Percentiles rank a stretch among this genome's conserved stretches.
Conservation (phyloP, 768 basidiomycete genomes). For the Mycena amicta region DNA sequence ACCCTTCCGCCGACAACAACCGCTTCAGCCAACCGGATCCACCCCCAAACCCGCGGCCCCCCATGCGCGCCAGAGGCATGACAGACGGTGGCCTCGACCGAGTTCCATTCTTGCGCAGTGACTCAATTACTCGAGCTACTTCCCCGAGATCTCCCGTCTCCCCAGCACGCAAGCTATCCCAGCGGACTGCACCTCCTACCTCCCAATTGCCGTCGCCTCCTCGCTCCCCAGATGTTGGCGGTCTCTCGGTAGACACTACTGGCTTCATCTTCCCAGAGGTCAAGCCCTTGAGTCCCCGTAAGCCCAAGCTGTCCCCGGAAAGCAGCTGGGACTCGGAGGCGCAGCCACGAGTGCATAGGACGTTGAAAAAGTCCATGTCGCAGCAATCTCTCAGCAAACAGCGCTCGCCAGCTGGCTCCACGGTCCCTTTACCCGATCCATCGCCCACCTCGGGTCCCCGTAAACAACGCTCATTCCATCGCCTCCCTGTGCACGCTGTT, state of each 20-base stretch:
- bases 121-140: slow-evolving; percentile 16
- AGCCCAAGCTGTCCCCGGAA: slow-evolving; percentile 7
- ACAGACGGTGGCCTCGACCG: slow-evolving; percentile 43
- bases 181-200: slow-evolving; percentile 52
- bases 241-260: too few relatives aligned
- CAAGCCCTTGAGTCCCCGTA: slow-evolving; percentile 10
- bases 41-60: slow-evolving; percentile 36
- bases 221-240: slow-evolving; percentile 23
- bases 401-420: slow-evolving; percentile 32
- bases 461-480: slow-evolving; percentile 70
- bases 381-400: slow-evolving; percentile 54
- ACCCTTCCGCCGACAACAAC: slow-evolving; percentile 27
- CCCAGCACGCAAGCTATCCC: slow-evolving; percentile 46
- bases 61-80: slow-evolving; percentile 50
- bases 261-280: slow-evolving; percentile 41
- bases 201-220: slow-evolving; percentile 52
- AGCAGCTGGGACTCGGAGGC: slow-evolving; percentile 20
- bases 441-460: slow-evolving; percentile 34
- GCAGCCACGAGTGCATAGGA: slow-evolving; percentile 27
- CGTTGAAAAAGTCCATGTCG: slow-evolving; percentile 57
- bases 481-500: slow-evolving; percentile 55
- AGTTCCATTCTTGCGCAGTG: slow-evolving; percentile 34
- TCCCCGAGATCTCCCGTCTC: slow-evolving; percentile 33
- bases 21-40: slow-evolving; percentile 37
- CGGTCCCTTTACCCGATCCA: slow-evolving; percentile 28